Evolutionary conservation across 1,139 yeast genomes (phyloP), one percentile per base, ranked within the genome.

Genomic region (Tardiomyces digboiensis): DNA sequence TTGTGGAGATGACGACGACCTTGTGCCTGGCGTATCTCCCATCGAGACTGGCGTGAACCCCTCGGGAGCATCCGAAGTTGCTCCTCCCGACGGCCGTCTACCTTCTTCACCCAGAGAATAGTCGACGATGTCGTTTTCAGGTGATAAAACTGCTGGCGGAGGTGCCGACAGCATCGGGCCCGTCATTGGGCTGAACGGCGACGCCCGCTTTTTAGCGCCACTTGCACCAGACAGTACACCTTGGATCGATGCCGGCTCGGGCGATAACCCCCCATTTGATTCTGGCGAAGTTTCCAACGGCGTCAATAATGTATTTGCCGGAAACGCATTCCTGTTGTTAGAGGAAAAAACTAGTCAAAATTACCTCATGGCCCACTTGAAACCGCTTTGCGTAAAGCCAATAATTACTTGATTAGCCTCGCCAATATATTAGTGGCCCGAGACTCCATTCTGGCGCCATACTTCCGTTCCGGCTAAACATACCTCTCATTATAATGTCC

Each of bases 271-370:
- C 10, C 40, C 45, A 36, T 42, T 42, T 8, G 50, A 47, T 36
- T 50, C 55, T 4, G 55, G 53, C 19, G 52, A 48, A 16, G 53
- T 52, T 19, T 52, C 54, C 7, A 49, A 42, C 3, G 55, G 55
- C 18, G 55, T 52, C 21, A 50, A 44, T 18, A 50, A 41, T 20
- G 52, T 50, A 29, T 26, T 26, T 5, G 33, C 33, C 5, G 33
- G 33, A 8, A 26, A 26, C 14, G 16, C 33, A 16, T 26, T 13
- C 14, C 33, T 16, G 10, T 26, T n/a, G n/a, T n/a, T n/a, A n/a
- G n/a, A n/a, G n/a, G n/a, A n/a, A n/a, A n/a, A n/a, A n/a, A n/a
- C n/a, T n/a, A n/a, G n/a, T n/a, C n/a, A n/a, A n/a, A n/a, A n/a
- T n/a, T n/a, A n/a, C n/a, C n/a, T n/a, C n/a, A n/a, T n/a, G n/a